Evolutionary conservation across 225 moss, liverwort and hornwort species (phyloP), one percentile per base, ranked within the genome.

Genomic region (Pseudoscleropodium purum): DNA sequence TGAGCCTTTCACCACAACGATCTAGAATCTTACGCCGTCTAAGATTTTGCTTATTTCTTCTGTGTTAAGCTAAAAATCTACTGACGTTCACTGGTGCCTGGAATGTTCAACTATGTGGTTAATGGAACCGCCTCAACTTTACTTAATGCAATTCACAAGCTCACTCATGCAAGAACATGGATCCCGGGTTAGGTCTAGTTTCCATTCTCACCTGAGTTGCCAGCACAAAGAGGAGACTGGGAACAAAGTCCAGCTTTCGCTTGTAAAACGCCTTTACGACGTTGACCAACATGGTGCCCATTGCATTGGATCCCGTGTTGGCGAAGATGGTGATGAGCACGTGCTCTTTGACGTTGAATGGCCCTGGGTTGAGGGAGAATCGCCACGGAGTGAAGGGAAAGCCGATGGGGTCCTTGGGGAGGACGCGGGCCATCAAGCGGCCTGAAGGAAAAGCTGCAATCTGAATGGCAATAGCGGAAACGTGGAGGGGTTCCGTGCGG

Each of bases 311-410:
- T 20, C 94, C 96, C 18, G 94, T 94, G 82, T 95, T 95, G 23
- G 94, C 96, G 82, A 95, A 96, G 75, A 95, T 91, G 33, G 95
- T 93, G 84, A 96, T 92, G 41, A 95, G 89, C 56, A 95, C 95
- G 59, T 94, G 96, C 90, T 95, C 96, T 72, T 96, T 96, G 84
- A 95, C 86, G 87, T 93, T 96, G 51, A 96, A 96, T 5, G 93
- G 94, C 37, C 95, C 96, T 4, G 95, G 94, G 26, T 96, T 96
- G 81, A 96, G 90, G 30, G 93, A 91, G 43, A 96, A 92, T 31
- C 88, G 88, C 90, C 92, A 91, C 29, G 88, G 73, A 82, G 74
- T 49, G 2, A 82, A 81, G 57, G 92, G 91, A 16, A 93, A 83
- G 67, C 89, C n/a, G 84, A 94, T 45, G 45, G 88, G 83, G 56